Percentiles rank a stretch among this genome's conserved stretches.
Conservation (phyloP, 73 alveolate species). For the Paramecium caudatum region DNA sequence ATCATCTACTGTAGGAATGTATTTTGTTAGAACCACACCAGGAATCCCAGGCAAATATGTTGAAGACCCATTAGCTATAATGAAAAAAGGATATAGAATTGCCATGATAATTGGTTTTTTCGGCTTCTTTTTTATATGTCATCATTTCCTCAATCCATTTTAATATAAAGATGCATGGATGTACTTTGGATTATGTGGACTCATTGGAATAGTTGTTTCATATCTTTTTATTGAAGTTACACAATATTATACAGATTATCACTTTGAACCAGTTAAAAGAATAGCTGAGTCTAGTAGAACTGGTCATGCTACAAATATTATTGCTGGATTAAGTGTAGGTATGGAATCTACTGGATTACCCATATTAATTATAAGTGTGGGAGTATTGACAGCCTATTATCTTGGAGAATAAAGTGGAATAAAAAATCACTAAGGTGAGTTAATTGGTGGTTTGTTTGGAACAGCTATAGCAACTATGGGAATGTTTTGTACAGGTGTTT, state of each 20-base stretch:
- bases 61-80: slow-evolving; percentile 85
- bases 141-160: slow-evolving; percentile 76
- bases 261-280: slow-evolving; percentile 87
- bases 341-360: slow-evolving; percentile 91
- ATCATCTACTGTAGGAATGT: slow-evolving; percentile 84
- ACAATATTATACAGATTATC: slow-evolving; percentile 93
- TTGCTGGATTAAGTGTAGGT: slow-evolving; percentile 90
- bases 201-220: slow-evolving; percentile 82
- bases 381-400: slow-evolving; percentile 86
- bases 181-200: slow-evolving; percentile 80
- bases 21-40: slow-evolving; percentile 85
- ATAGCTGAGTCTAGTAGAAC: slow-evolving; percentile 87
- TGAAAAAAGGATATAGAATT: slow-evolving; percentile 87
- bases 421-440: slow-evolving; percentile 73
- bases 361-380: slow-evolving; percentile 84
- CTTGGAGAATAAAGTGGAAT: slow-evolving; percentile 87
- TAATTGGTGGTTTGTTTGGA: slow-evolving; percentile 90
- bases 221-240: slow-evolving; percentile 81
- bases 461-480: slow-evolving; percentile 98
- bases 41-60: slow-evolving; percentile 85
- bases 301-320: slow-evolving; percentile 95
- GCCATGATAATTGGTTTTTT: slow-evolving; percentile 80
- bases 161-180: slow-evolving; percentile 77
- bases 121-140: slow-evolving; percentile 85
- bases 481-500: slow-evolving; percentile 90